Percentiles rank a stretch among this genome's conserved stretches.
Evolutionary conservation across 2,329 filamentous ascomycete species (phyloP).

Genomic region (Leptographium lundbergii): DNA sequence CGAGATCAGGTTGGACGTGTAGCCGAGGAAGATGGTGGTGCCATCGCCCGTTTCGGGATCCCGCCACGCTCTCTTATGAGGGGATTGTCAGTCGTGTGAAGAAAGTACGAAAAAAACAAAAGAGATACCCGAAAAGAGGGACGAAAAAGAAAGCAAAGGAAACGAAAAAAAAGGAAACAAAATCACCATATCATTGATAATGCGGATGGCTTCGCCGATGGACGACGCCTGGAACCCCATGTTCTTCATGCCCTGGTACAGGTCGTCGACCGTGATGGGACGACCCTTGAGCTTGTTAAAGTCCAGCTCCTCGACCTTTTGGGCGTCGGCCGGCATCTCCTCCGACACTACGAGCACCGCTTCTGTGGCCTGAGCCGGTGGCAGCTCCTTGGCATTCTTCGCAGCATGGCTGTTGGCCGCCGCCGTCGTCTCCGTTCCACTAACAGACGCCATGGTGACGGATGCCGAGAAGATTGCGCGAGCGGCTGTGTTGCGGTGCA

Average conservation of each 20-base stretch:
- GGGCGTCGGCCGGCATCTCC: slow-evolving; percentile 65
- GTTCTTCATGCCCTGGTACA: slow-evolving; percentile 66
- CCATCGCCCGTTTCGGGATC: slow-evolving; percentile 66
- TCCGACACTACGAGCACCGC: slow-evolving; percentile 79
- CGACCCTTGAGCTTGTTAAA: slow-evolving; percentile 69
- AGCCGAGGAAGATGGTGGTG: slow-evolving; percentile 93
- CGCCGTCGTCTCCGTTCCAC: background rate
- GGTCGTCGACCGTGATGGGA: slow-evolving; percentile 72
- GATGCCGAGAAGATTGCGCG: background rate
- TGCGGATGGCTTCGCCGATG: slow-evolving; percentile 74
- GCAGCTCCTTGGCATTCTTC: slow-evolving; percentile 14
- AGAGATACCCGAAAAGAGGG: too few species aligned
- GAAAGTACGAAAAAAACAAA: background rate
- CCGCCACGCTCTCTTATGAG: slow-evolving; percentile 53
- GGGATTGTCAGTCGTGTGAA: background rate
- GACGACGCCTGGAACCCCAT: slow-evolving; percentile 68
- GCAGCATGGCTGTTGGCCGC: background rate
- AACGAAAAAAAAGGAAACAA: background rate
- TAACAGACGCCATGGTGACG: background rate
- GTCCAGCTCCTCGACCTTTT: slow-evolving; percentile 79
- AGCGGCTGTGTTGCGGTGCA: background rate
- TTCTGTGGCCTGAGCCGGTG: slow-evolving; percentile 54
- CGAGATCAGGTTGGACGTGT: slow-evolving; percentile 95
- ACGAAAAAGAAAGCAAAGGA: background rate
- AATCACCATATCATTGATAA: slow-evolving; percentile 89